Conservation (phyloP, 768 basidiomycete species). For the Cantharellus anzutake region DNA sequence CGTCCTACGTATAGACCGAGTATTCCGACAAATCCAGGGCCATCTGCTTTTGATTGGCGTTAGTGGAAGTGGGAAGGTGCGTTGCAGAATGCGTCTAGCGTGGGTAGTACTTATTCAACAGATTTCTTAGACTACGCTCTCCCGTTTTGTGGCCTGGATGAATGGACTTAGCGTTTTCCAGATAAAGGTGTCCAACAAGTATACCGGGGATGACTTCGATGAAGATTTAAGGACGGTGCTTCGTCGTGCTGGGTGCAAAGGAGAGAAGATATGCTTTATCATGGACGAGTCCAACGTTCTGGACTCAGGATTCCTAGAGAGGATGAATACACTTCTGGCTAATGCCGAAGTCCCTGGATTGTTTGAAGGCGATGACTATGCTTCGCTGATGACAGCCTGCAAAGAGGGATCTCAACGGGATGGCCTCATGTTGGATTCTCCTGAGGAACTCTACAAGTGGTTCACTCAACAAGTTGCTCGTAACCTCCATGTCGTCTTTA, state of each 20-base stretch:
- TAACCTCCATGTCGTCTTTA: conserved; percentile 97
- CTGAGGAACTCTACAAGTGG: conserved; percentile 95
- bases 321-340: conserved; percentile 98
- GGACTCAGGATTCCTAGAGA: conserved; percentile 94
- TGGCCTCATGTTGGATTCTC: conserved; percentile 94
- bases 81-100: conserved; percentile 6
- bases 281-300: conserved; percentile 99
- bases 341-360: conserved; percentile 99
- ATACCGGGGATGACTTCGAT: conserved; percentile 96
- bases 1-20: conserved; percentile 92
- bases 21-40: conserved; percentile 96
- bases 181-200: conserved; percentile 98
- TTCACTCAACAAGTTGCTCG: conserved; percentile 97
- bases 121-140: conserved; percentile 65
- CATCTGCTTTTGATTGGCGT: conserved; percentile 94
- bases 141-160: conserved; percentile 99
- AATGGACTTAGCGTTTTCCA: conserved; percentile 98
- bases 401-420: conserved; percentile 99
- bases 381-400: conserved; percentile 96
- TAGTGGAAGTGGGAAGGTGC: conserved; percentile 94
- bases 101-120: conserved; percentile 7
- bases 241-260: conserved; percentile 90
- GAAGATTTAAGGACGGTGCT: conserved; percentile 92
- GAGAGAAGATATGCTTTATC: conserved; percentile 98
- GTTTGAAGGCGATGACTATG: conserved; percentile 99